Conservation (phyloP, 441 rosid species). For the Croton setiger region DNA sequence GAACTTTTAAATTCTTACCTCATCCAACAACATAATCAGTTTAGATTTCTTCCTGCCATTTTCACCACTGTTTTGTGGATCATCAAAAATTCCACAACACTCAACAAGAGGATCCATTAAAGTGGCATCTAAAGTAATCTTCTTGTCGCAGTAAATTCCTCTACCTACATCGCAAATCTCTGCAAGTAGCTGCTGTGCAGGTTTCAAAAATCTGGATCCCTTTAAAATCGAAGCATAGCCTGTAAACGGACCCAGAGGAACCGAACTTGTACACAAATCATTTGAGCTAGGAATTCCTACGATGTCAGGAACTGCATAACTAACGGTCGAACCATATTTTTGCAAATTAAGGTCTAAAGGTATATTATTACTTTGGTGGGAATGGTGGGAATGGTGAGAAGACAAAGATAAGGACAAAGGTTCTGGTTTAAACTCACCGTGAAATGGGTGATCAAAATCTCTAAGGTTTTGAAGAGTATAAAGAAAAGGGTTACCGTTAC, state of each 20-base stretch:
- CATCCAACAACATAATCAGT: slow-evolving; percentile 80
- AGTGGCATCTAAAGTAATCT: slow-evolving; percentile 42
- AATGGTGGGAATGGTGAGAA: slow-evolving; percentile 47
- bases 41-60: slow-evolving; percentile 64
- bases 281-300: slow-evolving; percentile 36
- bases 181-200: slow-evolving; percentile 76
- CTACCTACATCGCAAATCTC: slow-evolving; percentile 71
- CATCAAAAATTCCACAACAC: slow-evolving; percentile 36
- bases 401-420: slow-evolving; percentile 58
- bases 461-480: slow-evolving; percentile 39
- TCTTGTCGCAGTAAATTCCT: slow-evolving; percentile 42
- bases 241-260: slow-evolving; percentile 66
- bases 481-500: slow-evolving; percentile 32
- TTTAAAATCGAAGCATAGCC: slow-evolving; percentile 79
- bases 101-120: slow-evolving; percentile 55
- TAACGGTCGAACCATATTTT: slow-evolving; percentile 36
- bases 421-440: slow-evolving; percentile 47
- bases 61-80: slow-evolving; percentile 34
- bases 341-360: slow-evolving; percentile 56
- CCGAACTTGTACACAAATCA: slow-evolving; percentile 43
- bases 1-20: slow-evolving; percentile 39
- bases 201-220: slow-evolving; percentile 79
- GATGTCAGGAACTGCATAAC: slow-evolving; percentile 37
- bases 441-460: slow-evolving; percentile 41
- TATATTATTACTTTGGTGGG: slow-evolving; percentile 40